Percentiles rank a stretch among this genome's conserved stretches.
phyloP scores from a whole-genome alignment of 2,329 filamentous ascomycete species.

The Dissoconium aciculare region DNA sequence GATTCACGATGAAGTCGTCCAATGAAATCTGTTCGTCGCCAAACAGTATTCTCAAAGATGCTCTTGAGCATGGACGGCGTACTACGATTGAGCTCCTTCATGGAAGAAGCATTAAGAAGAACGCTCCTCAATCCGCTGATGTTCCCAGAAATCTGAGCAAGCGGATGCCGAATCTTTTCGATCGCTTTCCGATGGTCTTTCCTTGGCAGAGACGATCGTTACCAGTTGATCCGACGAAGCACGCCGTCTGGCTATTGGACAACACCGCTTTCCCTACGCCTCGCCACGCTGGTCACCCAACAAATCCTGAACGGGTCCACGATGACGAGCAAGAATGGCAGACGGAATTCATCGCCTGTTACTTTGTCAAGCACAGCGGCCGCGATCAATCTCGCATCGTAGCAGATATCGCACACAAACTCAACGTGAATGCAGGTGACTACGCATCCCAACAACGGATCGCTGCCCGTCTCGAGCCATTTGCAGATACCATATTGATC shows the following conservation, averaged over 20 bases:
- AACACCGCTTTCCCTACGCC: slow-evolving; percentile 59
- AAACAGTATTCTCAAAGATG: slow-evolving; percentile 16
- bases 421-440: slow-evolving; percentile 44
- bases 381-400: slow-evolving; percentile 53
- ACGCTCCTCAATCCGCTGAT: slow-evolving; percentile 20
- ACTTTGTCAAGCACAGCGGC: slow-evolving; percentile 60
- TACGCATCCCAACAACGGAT: slow-evolving; percentile 46
- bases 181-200: slow-evolving; percentile 39
- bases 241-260: slow-evolving; percentile 79
- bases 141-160: slow-evolving; percentile 19
- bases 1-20: too few relatives aligned
- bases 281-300: slow-evolving; percentile 13
- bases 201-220: slow-evolving; percentile 23
- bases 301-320: slow-evolving; percentile 10
- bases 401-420: slow-evolving; percentile 50
- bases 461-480: slow-evolving; percentile 55
- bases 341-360: slow-evolving; percentile 68
- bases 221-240: slow-evolving; percentile 42
- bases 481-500: slow-evolving; percentile 61
- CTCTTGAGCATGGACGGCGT: slow-evolving; percentile 17
- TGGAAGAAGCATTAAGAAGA: slow-evolving; percentile 15
- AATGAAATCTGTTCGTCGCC: too few relatives aligned
- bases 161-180: slow-evolving; percentile 23
- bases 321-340: slow-evolving; percentile 42
- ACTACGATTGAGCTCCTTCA: slow-evolving; percentile 16